phyloP scores from a whole-genome alignment of 169 alveolate genomes.

The Cystoisospora suis region DNA sequence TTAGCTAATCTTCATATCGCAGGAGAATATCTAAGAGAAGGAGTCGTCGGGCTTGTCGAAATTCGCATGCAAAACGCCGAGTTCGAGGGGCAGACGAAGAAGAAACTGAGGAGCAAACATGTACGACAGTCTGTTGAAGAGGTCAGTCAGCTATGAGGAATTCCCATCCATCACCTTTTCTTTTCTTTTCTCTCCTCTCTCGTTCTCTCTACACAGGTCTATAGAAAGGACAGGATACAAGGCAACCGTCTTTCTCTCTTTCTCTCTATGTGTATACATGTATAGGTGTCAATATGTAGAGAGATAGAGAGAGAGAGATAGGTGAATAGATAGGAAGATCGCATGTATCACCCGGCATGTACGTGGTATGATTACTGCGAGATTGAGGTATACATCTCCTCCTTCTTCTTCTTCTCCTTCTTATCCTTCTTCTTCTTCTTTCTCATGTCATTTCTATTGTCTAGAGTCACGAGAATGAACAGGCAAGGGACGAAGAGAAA shows the following conservation, averaged over 20 bases:
- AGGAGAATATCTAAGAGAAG: slow-evolving; percentile 43
- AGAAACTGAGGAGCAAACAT: slow-evolving; percentile 77
- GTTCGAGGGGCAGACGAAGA: slow-evolving; percentile 87
- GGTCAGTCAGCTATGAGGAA: not conserved
- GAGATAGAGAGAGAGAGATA: too few species aligned
- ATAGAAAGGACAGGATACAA: not conserved
- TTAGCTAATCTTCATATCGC: not conserved
- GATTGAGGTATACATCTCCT: not conserved
- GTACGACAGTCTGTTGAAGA: slow-evolving; percentile 76
- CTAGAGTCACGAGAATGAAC: too few species aligned
- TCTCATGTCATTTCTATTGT: not conserved
- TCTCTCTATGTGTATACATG: not conserved
- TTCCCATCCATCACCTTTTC: not conserved
- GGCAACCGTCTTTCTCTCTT: too few species aligned
- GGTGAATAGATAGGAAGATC: not conserved
- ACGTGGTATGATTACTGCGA: not conserved
- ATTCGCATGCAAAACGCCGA: slow-evolving; percentile 80
- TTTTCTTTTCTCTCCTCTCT: not conserved
- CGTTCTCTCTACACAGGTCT: not conserved
- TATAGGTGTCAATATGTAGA: not conserved
- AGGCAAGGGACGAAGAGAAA: too few species aligned
- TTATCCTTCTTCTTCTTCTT: not conserved
- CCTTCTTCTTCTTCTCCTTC: not conserved
- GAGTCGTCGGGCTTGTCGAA: slow-evolving; percentile 81
- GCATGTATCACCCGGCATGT: not conserved